Base-by-base conservation (phyloP, 2,329 filamentous ascomycete species). In the Leptosphaerulina australis region DNA sequence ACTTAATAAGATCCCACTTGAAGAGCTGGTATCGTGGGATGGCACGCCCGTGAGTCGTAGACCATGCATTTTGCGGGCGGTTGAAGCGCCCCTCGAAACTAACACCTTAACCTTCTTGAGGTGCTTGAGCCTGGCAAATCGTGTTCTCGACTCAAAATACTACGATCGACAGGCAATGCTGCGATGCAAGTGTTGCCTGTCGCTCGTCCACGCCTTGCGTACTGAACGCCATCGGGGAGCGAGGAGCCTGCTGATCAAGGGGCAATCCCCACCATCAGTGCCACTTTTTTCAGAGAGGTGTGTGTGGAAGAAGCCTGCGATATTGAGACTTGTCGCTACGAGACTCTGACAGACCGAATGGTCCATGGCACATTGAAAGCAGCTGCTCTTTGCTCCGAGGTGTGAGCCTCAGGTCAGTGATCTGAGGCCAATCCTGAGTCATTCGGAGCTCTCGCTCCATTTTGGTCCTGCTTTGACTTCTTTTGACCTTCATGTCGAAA, bases 251-350 rank as follows among this genome's bases (percentile, higher is more conserved):
- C 53, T 45, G 53, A 51, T 52, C 37, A 61, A 60, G 59, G 60
- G 50, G 46, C 34, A 29, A 26, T 36, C 57, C 56, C 62, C 58
- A 54, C 52, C 60, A 63, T 53, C 53, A 57, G 56, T 63, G 38
- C 52, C 47, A 29, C 43, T 44, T 46, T 62, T 63, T 20, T 63
- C 38, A 61, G 55, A 44, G 51, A 50, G 47, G 52, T 43, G 57
- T 25, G 56, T 40, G 59, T 63, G 62, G 55, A 54, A 64, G 62
- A 63, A 33, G 60, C 60, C 62, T 65, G 50, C 45, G 62, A 61
- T 33, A 58, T 63, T 38, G 56, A 57, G 51, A 48, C 59, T 47
- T 59, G 44, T 30, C 34, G n/a, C n/a, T n/a, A 22, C 12, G 31
- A 43, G 28, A 33, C 34, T 53, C 55, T 46, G 59, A 62, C 29